Evolutionary conservation across 495 filamentous ascomycete genomes (phyloP).

Genomic region (Trichoderma orchidacearum): DNA sequence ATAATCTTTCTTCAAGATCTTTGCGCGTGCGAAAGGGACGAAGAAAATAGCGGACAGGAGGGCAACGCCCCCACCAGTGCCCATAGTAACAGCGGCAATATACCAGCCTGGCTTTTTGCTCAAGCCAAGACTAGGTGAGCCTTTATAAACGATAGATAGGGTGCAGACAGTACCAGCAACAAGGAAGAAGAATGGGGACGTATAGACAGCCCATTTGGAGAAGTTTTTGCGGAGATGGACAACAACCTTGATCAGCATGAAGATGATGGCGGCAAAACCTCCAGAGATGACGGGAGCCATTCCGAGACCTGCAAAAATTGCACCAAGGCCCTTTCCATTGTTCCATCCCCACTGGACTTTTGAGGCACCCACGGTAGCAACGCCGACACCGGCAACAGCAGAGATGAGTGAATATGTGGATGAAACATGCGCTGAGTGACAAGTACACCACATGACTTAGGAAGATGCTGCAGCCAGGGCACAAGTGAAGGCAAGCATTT

Average conservation of each 20-base stretch:
- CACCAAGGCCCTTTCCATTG: slow-evolving; percentile 41
- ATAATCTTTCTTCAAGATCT: slow-evolving; percentile 40
- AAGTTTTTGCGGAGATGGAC: slow-evolving; percentile 46
- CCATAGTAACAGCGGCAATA: slow-evolving; percentile 41
- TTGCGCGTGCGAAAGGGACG: slow-evolving; percentile 40
- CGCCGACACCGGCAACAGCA: slow-evolving; percentile 47
- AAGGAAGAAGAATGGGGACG: slow-evolving; percentile 44
- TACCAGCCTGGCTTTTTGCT: slow-evolving; percentile 42
- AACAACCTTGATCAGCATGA: slow-evolving; percentile 45
- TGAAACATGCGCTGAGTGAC: slow-evolving; percentile 46
- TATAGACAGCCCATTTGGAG: slow-evolving; percentile 41
- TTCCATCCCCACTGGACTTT: slow-evolving; percentile 52
- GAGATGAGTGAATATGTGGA: slow-evolving; percentile 53
- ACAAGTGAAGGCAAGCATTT: slow-evolving; percentile 47
- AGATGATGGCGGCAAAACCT: slow-evolving; percentile 41
- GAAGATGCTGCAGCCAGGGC: slow-evolving; percentile 37
- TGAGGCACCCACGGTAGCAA: slow-evolving; percentile 36
- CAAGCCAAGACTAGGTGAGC: slow-evolving; percentile 40
- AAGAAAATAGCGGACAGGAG: slow-evolving; percentile 44
- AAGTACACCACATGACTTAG: slow-evolving; percentile 46
- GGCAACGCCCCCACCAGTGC: slow-evolving; percentile 34
- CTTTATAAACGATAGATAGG: slow-evolving; percentile 52
- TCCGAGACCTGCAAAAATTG: slow-evolving; percentile 46
- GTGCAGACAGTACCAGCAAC: slow-evolving; percentile 43
- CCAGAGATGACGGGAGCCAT: slow-evolving; percentile 47